These are phyloP conservation scores for Cantharellus anzutake DNA, from an alignment of 768 basidiomycete genomes.

Conservation along the genomic window DNA sequence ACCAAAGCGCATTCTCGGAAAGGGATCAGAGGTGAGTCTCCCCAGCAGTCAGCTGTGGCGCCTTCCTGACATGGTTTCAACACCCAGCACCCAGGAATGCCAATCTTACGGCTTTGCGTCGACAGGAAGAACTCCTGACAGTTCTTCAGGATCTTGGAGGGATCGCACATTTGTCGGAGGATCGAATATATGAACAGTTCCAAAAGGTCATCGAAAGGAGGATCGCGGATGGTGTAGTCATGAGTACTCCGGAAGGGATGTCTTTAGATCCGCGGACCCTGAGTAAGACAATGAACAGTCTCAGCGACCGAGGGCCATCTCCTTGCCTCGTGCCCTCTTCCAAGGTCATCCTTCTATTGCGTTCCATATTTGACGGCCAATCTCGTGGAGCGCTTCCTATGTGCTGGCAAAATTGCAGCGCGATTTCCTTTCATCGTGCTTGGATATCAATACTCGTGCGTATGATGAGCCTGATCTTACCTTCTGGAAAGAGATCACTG, in stretches of 20 bases:
- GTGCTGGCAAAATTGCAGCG: not conserved
- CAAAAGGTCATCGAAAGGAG: conserved; percentile 32
- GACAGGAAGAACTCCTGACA: conserved; percentile 61
- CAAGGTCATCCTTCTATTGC: too few species aligned
- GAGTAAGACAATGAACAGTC: conserved; percentile 32
- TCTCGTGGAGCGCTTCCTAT: conserved; percentile 4
- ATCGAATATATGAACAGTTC: conserved; percentile 52
- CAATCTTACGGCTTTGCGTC: conserved; percentile 59
- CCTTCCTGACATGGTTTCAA: too few species aligned
- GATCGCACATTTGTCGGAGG: conserved; percentile 36
- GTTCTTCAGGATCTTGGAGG: conserved; percentile 46
- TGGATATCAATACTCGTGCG: conserved; percentile 1
- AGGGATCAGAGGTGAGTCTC: too few species aligned
- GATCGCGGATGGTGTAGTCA: conserved; percentile 42
- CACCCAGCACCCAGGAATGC: not conserved
- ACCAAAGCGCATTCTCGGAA: too few species aligned
- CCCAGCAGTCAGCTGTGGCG: too few species aligned
- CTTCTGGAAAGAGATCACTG: not conserved
- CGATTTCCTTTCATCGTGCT: conserved; percentile 2
- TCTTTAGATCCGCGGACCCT: conserved; percentile 59
- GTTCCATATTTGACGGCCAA: not conserved
- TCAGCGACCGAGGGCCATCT: conserved; percentile 48
- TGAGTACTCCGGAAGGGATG: conserved; percentile 49
- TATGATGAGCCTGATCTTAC: not conserved
- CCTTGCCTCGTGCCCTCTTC: too few species aligned